Percentiles rank a stretch among this genome's conserved stretches.
Conservation (phyloP, 257 asterid species). For the Solanum sejunctum region DNA sequence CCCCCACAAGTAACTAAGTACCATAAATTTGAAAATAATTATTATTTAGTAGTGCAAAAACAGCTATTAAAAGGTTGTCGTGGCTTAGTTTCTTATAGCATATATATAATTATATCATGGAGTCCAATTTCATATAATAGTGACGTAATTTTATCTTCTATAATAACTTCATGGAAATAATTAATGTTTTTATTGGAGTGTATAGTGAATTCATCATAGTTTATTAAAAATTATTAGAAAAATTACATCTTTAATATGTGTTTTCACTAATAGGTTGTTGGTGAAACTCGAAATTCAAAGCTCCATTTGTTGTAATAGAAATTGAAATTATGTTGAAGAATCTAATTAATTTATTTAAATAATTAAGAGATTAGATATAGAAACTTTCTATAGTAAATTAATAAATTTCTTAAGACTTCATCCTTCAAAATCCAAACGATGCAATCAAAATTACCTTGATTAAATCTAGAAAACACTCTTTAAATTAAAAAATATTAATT, state of each 20-base stretch:
- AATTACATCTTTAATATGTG: background rate
- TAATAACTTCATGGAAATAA: background rate
- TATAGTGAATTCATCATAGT: background rate
- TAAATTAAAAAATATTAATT: too few relatives aligned
- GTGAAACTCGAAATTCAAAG: too few relatives aligned
- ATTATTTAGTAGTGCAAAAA: background rate
- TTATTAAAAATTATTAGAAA: background rate
- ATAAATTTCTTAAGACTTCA: too few relatives aligned
- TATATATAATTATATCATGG: background rate
- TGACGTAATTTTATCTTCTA: background rate
- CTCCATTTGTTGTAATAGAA: background rate
- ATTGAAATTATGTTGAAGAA: background rate
- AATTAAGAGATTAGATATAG: background rate
- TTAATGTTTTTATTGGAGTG: background rate
- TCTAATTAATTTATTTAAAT: background rate
- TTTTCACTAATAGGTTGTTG: too few relatives aligned
- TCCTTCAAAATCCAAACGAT: too few relatives aligned
- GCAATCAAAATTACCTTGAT: too few relatives aligned
- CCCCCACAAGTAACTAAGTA: background rate
- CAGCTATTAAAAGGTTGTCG: background rate
- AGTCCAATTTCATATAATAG: background rate
- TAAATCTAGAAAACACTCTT: too few relatives aligned
- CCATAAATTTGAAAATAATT: background rate
- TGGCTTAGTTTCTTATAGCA: background rate
- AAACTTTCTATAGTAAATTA: too few relatives aligned